phyloP scores from a whole-genome alignment of 1,284 basidiomycete genomes.

The Polyporus tsugae region DNA sequence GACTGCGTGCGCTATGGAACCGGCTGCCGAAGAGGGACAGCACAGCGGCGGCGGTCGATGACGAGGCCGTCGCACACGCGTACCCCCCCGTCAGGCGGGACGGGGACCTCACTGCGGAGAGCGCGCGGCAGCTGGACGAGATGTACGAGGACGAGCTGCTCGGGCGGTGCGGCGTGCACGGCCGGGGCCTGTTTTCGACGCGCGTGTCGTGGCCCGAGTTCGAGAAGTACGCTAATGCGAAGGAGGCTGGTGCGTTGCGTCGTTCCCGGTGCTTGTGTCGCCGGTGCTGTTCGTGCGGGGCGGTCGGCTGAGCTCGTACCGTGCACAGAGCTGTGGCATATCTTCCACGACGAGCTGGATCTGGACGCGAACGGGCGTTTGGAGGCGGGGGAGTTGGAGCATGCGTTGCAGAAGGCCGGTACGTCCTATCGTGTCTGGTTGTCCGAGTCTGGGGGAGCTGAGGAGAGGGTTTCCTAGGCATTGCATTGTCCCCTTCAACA shows the following conservation, averaged over 20 bases:
- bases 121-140: constrained; percentile 70
- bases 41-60: constrained; percentile 33
- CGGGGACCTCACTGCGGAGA: constrained; percentile 65
- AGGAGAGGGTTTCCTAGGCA: constrained; percentile 56
- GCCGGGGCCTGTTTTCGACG: constrained; percentile 51
- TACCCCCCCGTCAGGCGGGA: constrained; percentile 38
- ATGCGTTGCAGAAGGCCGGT: constrained; percentile 81
- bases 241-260: constrained; percentile 73
- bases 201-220: constrained; percentile 84
- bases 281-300: not conserved
- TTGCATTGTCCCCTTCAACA: constrained; percentile 70
- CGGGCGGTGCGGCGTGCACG: constrained; percentile 63
- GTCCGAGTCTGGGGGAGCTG: not conserved
- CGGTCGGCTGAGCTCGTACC: constrained; percentile 29
- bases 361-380: constrained; percentile 86
- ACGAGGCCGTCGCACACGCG: constrained; percentile 41
- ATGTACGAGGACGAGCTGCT: constrained; percentile 85
- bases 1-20: constrained; percentile 68
- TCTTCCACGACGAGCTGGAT: constrained; percentile 90
- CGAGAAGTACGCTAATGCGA: constrained; percentile 76
- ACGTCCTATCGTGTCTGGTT: constrained; percentile 38
- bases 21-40: constrained; percentile 52
- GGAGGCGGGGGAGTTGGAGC: constrained; percentile 75
- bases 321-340: constrained; percentile 80
- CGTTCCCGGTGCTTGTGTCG: constrained; percentile 27